Base-by-base conservation (phyloP, 139 green algal genomes). In the Chlorella sp. region DNA sequence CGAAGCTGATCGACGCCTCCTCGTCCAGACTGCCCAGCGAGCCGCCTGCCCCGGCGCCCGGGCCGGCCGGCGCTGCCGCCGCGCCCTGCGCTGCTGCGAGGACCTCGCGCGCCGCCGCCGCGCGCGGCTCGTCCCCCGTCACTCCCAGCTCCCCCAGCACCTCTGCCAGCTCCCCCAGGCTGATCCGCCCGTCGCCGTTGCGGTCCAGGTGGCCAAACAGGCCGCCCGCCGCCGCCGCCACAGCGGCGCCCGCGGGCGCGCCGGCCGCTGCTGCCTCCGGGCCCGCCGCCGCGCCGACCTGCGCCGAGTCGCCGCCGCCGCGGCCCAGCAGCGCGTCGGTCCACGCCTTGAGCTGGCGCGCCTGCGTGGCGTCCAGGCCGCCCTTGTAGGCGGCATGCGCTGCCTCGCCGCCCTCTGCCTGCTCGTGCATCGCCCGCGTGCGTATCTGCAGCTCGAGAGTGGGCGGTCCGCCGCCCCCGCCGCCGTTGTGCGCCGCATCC, bases 311-410 rank as follows among this genome's bases (percentile, higher is more conserved):
- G 65, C 58, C 1, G 72, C 72, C 1, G 72, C 46, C n/a, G 0
- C 69, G 69, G 14, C 25, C 53, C 64, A 86, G 59, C 69, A 93
- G 79, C 60, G 87, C 73, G 11, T 77, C 61, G 0, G 81, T 90
- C 83, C 87, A 88, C 1, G 67, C 71, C 60, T 86, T 82, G 48
- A 93, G 76, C 67, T 87, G 73, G 40, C 66, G 23, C 7, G 77
- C 87, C 78, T 92, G 88, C 15, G 67, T 25, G 8, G 78, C 41
- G 71, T 92, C 86, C 60, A 97, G 71, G n/a, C 90, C 88, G 8
- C 92, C 91, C 81, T 98, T 98, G 88, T 98, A 98, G 2, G 87
- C 86, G 2, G 84, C 76, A 66, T 98, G 94, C 8, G 94, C 85
- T 23, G 94, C 92, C 12, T 88, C 84, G 2, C 94, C 94, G 4